A percentile compares a stretch with the other conserved stretches of the same genome.
Conservation (phyloP, 129 eudicot species). For the Oenanthe sinensis region DNA sequence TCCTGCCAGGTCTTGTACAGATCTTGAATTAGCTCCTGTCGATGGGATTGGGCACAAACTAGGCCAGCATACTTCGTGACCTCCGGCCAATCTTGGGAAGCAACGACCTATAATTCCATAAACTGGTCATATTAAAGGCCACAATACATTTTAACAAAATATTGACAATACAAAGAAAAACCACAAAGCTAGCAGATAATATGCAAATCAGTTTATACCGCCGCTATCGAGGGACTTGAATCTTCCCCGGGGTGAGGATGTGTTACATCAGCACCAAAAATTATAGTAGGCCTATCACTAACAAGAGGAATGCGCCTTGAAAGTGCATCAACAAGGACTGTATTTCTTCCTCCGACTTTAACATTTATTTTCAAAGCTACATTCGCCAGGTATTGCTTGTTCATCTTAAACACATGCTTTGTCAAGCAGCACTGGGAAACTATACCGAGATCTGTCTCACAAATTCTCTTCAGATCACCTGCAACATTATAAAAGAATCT, state of each 20-base stretch:
- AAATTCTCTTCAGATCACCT: constrained; percentile 88
- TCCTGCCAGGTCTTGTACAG: constrained; percentile 74
- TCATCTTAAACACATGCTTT: constrained; percentile 72
- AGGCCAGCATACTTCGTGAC: constrained; percentile 81
- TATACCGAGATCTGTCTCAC: constrained; percentile 94
- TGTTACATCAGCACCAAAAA: constrained; percentile 98
- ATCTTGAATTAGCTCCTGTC: constrained; percentile 88
- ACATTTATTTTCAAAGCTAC: constrained; percentile 87
- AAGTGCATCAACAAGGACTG: constrained; percentile 89
- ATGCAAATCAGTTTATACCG: constrained; percentile 31
- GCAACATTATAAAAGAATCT: constrained; percentile 1
- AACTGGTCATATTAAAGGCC: neutral
- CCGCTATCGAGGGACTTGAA: constrained; percentile 97
- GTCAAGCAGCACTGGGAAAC: constrained; percentile 92
- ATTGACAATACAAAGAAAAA: neutral
- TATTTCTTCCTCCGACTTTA: constrained; percentile 94
- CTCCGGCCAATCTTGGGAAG: constrained; percentile 97
- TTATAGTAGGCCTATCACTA: constrained; percentile 77
- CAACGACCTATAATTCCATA: constrained; percentile 59
- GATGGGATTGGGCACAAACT: constrained; percentile 85
- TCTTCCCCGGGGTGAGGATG: constrained; percentile 99
- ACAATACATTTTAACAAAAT: neutral
- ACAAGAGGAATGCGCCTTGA: constrained; percentile 84
- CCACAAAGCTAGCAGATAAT: neutral
- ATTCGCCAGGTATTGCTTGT: constrained; percentile 78